Base-by-base conservation (phyloP, 75 land plant species). In the Selaginella moellendorffii region DNA sequence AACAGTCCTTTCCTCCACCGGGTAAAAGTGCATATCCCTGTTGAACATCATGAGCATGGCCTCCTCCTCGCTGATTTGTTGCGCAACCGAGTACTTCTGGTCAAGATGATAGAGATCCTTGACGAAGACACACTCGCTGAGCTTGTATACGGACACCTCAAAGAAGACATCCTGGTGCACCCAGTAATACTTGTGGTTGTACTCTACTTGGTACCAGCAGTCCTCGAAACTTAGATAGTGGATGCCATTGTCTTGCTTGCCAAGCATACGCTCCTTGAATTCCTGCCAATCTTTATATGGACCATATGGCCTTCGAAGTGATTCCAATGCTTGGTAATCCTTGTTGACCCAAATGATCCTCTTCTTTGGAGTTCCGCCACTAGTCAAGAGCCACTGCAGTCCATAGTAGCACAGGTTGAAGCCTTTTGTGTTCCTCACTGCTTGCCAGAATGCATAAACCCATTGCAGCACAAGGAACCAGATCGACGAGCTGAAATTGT, bases 11-110 rank as follows among this genome's bases (percentile, higher is more conserved):
- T 46, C 14, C 10, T 10, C 51, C 18, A 46, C 51, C 10, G 10
- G 14, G 18, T 46, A 46, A 18, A 46, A 18, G 51, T 46, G 51
- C 51, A 46, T 46, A 18, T 46, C 51, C 18, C 14, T 46, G 51
- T 46, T 46, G 51, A 46, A 46, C 51, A 46, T 46, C 14, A 46
- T 10, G 51, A 46, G 51, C 51, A 46, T 46, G 51, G 51, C 51
- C 18, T 46, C 51, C 18, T 46, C 51, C 51, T 46, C 51, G 51
- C 51, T 46, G 18, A 46, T 46, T 46, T 18, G 51, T 46, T 46
- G 51, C 51, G 51, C 51, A 46, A 46, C 10, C 10, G 51, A 46
- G 51, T 10, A 46, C 10, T 18, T 10, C 18, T 10, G 18, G 51
- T 18, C 18, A 46, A 46, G 10, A 46, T 46, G 14, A 46, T 46